Evolutionary conservation across 192 early-diverging fungal genomes (phyloP), one percentile per base, ranked within the genome.

Genomic region (Backusella westeae): DNA sequence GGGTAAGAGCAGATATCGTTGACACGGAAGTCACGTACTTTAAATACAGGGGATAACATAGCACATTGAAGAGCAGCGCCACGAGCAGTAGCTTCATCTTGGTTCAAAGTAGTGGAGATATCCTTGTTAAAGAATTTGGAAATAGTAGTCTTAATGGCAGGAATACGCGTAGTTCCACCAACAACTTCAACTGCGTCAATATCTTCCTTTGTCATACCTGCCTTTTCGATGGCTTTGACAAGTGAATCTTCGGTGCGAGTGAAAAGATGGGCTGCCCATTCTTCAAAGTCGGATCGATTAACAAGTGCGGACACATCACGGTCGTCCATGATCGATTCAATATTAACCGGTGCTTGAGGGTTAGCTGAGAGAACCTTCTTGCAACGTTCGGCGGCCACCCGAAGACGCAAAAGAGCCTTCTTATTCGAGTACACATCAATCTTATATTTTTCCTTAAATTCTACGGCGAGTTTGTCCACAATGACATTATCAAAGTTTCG

Each of bases 291-390:
- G 39, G 88, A 78, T 73, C 97, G 91, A 75, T 90, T 85, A 80
- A 97, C 92, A 80, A 93, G 87, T 23, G 95, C 88, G 71, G 83
- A 88, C 39, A 97, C 96, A 86, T 99, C 97, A 69, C 92, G 89
- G 81, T 99, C 97, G 80, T 97, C 95, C 93, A 96, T 92, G 75
- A 99, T 88, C 74, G 93, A 96, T 87, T 99, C 97, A 49, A 99
- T 93, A 80, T 94, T 97, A 77, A 99, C 84, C 38, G 94, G 88
- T 26, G 97, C 93, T 71, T 93, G 88, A 38, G 91, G 79, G 89
- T 99, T 99, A 82, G 96, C 95, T 36, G 90, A 93, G 56, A 99
- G 87, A 23, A 97, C 89, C 90, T 99, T 99, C 90, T 99, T 99
- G 77, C 95, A 93, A 84, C 94, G 93, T 86, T 99, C 97, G 78